phyloP scores from a whole-genome alignment of 768 basidiomycete genomes.

The Podaxis mareebaensis region DNA sequence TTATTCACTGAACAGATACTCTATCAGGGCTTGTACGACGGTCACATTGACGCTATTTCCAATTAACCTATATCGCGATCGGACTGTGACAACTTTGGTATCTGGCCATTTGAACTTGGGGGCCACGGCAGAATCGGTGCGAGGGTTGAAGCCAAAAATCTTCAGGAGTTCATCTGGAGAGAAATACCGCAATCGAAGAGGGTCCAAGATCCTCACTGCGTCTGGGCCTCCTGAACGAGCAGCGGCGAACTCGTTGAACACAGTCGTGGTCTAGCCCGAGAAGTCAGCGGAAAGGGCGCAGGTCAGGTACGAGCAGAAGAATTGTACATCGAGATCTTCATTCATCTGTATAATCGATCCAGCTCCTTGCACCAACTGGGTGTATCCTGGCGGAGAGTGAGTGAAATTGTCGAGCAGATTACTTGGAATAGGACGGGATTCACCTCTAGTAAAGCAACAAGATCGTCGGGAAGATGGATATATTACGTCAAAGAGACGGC shows the following conservation, averaged over 20 bases:
- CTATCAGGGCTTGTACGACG: conserved; percentile 63
- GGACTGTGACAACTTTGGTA: conserved; percentile 46
- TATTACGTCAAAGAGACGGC: conserved; percentile 79
- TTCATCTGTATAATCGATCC: conserved; percentile 80
- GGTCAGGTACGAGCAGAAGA: neutral
- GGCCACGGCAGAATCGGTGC: conserved; percentile 13
- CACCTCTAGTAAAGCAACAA: conserved; percentile 85
- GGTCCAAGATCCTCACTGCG: conserved; percentile 54
- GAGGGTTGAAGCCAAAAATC: conserved; percentile 58
- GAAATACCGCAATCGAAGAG: conserved; percentile 73
- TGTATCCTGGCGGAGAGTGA: conserved; percentile 53
- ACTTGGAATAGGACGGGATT: neutral
- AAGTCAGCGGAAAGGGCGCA: conserved; percentile 1
- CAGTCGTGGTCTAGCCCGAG: conserved; percentile 51
- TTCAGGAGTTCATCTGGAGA: conserved; percentile 71
- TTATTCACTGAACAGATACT: conserved; percentile 47
- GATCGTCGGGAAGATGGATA: conserved; percentile 58
- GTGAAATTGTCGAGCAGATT: neutral
- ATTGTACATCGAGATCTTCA: conserved; percentile 59
- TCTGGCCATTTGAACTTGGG: conserved; percentile 62
- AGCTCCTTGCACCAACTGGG: conserved; percentile 72
- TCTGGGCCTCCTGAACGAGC: conserved; percentile 40
- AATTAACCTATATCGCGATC: conserved; percentile 74
- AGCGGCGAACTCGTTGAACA: conserved; percentile 56
- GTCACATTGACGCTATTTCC: conserved; percentile 84